Evolutionary conservation across 1,284 basidiomycete genomes (phyloP).

Genomic region (Tausonia pullulans): DNA sequence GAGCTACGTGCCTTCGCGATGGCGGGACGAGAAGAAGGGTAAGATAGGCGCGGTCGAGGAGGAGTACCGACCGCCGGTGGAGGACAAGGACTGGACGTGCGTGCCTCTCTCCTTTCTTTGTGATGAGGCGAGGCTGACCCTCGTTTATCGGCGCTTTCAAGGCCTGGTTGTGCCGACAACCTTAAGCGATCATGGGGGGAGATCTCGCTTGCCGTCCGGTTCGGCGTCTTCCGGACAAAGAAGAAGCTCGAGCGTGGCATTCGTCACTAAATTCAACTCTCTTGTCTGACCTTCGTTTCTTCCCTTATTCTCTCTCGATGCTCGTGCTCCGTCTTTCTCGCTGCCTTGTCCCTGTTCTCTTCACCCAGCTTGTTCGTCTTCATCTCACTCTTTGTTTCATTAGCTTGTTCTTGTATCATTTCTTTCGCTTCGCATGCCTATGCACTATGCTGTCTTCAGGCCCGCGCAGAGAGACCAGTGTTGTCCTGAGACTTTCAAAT

Average conservation of each 20-base stretch:
- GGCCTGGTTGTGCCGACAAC: conserved; percentile 29
- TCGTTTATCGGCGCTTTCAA: conserved; percentile 12
- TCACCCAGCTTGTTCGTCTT: too few species aligned
- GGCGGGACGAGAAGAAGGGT: conserved; percentile 23
- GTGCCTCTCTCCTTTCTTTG: conserved; percentile 16
- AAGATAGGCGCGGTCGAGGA: conserved; percentile 27
- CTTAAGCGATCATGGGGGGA: conserved; percentile 32
- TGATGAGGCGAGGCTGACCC: background rate
- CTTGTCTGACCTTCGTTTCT: too few species aligned
- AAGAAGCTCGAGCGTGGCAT: conserved; percentile 30
- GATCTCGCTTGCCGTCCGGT: conserved; percentile 4
- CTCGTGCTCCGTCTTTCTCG: too few species aligned
- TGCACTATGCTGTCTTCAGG: too few species aligned
- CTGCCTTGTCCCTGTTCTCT: too few species aligned
- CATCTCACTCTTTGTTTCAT: too few species aligned
- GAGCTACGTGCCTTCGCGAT: conserved; percentile 10
- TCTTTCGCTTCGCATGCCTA: too few species aligned
- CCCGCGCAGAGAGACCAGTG: too few species aligned
- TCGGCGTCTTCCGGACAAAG: conserved; percentile 29
- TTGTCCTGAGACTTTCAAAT: too few species aligned
- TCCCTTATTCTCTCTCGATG: too few species aligned
- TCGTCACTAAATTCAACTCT: too few species aligned
- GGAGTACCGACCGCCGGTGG: conserved; percentile 18
- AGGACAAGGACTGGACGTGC: conserved; percentile 29
- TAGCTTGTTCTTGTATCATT: too few species aligned